Evolutionary conservation across 192 early-diverging fungal species (phyloP).

Genomic region (Linnemannia exigua): DNA sequence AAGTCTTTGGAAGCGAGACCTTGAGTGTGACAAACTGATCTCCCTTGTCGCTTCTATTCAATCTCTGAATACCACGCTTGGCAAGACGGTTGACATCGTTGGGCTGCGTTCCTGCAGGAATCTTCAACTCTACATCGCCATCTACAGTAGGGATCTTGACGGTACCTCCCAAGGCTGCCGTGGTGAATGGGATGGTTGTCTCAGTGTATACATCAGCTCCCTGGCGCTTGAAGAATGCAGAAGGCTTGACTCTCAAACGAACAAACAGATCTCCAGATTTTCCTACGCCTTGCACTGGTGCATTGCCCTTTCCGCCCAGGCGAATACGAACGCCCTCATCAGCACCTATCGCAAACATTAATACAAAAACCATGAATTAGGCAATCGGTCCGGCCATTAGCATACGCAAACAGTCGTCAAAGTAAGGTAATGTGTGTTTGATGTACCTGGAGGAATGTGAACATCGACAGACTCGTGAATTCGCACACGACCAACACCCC

Average conservation of each 20-base stretch:
- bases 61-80: constrained; percentile 78
- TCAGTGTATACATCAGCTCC: constrained; percentile 84
- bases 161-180: constrained; percentile 90
- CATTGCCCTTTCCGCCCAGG: constrained; percentile 86
- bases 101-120: constrained; percentile 91
- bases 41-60: constrained; percentile 74
- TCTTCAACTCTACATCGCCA: constrained; percentile 93
- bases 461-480: constrained; percentile 80
- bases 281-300: constrained; percentile 79
- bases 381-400: not conserved
- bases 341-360: constrained; percentile 63
- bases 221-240: constrained; percentile 86
- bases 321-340: constrained; percentile 87
- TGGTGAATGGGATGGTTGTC: constrained; percentile 84
- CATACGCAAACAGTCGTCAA: not conserved
- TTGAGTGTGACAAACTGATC: constrained; percentile 94
- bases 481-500: constrained; percentile 84
- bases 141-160: constrained; percentile 93
- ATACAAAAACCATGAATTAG: not conserved
- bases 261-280: constrained; percentile 89
- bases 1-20: constrained; percentile 80
- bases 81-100: constrained; percentile 86
- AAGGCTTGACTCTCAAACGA: constrained; percentile 79
- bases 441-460: constrained; percentile 80
- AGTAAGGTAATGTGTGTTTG: not conserved